phyloP scores from a whole-genome alignment of 345 rosid species.

The Syzygium aromaticum region DNA sequence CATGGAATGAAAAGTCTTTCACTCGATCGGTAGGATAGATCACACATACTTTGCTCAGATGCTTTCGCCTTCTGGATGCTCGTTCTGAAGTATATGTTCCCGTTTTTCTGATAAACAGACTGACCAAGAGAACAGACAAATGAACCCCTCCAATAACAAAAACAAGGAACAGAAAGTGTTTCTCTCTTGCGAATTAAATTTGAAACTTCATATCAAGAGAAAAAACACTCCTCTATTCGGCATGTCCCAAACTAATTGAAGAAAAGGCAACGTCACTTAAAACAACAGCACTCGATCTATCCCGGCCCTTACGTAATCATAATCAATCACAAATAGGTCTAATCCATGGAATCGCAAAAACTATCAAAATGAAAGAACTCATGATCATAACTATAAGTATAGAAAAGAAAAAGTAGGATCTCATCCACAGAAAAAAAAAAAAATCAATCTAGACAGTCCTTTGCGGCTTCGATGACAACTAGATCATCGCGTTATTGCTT shows the following conservation, averaged over 20 bases:
- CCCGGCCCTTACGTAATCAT: background rate
- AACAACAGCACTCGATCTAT: background rate
- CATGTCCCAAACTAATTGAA: too few species aligned
- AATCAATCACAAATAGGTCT: too few species aligned
- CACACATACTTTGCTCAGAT: constrained; percentile 35
- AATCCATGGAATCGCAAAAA: too few species aligned
- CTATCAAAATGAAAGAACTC: too few species aligned
- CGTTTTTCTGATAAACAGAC: constrained; percentile 45
- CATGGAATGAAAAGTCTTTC: background rate
- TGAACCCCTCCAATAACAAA: background rate
- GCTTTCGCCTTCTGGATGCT: constrained; percentile 28
- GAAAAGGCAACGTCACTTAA: background rate
- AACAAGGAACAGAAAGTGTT: background rate
- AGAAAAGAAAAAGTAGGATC: background rate
- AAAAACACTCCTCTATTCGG: background rate
- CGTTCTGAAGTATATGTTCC: constrained; percentile 36
- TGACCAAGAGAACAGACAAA: constrained; percentile 4
- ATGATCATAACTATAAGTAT: background rate
- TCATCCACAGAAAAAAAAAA: background rate
- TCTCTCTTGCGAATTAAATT: background rate
- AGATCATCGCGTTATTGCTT: background rate
- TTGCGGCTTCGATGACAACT: background rate
- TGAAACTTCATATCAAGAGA: background rate
- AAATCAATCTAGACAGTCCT: background rate
- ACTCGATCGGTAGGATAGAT: background rate